Conservation (phyloP, 2,329 filamentous ascomycete species). For the Alternaria angustiovoidea region DNA sequence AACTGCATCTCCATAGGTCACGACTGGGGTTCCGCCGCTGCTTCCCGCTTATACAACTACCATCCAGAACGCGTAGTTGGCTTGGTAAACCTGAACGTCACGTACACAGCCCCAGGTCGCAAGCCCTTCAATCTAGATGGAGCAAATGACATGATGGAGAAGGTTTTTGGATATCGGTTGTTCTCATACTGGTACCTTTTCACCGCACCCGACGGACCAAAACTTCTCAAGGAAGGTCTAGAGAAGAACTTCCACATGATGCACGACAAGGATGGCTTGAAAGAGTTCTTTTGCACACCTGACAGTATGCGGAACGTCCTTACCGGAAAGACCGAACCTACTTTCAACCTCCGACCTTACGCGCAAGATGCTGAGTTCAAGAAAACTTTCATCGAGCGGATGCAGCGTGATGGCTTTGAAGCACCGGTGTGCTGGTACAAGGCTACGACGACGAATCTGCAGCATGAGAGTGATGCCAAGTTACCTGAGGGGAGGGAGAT, state of each 20-base stretch:
- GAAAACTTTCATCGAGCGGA: slow-evolving; percentile 46
- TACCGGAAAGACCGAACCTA: slow-evolving; percentile 6
- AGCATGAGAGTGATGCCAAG: slow-evolving; percentile 38
- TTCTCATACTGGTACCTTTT: slow-evolving; percentile 60
- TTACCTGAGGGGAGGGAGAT: slow-evolving; percentile 27
- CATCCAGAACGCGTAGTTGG: slow-evolving; percentile 53
- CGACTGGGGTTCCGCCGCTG: slow-evolving; percentile 58
- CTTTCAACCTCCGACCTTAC: slow-evolving; percentile 41
- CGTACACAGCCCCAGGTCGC: slow-evolving; percentile 51
- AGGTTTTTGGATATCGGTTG: slow-evolving; percentile 49
- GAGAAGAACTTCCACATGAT: slow-evolving; percentile 50
- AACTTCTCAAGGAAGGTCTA: slow-evolving; percentile 51
- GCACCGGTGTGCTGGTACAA: slow-evolving; percentile 52
- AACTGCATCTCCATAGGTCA: slow-evolving; percentile 57
- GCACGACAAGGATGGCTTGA: slow-evolving; percentile 48
- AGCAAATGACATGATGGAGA: slow-evolving; percentile 42
- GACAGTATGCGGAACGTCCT: slow-evolving; percentile 48
- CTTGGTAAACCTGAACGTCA: slow-evolving; percentile 55
- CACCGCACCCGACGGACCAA: slow-evolving; percentile 49
- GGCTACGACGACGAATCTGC: slow-evolving; percentile 31
- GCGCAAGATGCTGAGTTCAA: slow-evolving; percentile 43
- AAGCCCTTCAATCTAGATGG: slow-evolving; percentile 50
- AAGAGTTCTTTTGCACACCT: slow-evolving; percentile 48
- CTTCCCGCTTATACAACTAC: slow-evolving; percentile 55
- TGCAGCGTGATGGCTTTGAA: slow-evolving; percentile 46